Evolutionary conservation across 2,329 filamentous ascomycete genomes (phyloP), one percentile per base, ranked within the genome.

Genomic region (Talaromyces sp.): DNA sequence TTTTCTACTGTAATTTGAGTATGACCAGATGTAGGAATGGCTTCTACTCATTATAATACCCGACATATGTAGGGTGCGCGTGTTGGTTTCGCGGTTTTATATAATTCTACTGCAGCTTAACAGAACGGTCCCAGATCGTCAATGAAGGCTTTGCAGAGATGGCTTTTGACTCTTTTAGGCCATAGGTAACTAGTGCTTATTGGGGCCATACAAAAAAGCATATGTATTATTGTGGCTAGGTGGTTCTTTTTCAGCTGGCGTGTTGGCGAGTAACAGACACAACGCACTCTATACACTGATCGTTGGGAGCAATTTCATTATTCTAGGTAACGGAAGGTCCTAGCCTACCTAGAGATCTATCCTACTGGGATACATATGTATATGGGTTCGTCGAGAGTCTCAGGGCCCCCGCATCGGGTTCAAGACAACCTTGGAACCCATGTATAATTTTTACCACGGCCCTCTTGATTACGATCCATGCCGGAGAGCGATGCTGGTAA

Each of bases 101-200:
- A 21, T 25, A 4, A 35, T 43, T 7, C 39, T 54, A 13, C 37
- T 54, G 37, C 52, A 54, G n/a, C n/a, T 21, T 56, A 28, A 19
- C 40, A 10, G 31, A 56, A 22, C 31, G 53, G 7, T 48, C 48
- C 15, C 53, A 56, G 15, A 48, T 56, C 13, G 40, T 56, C 41
- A 56, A 56, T 21, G 53, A 15, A 36, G 31, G 25, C 33, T 17
- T 40, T 37, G 40, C 53, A 3, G 28, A 37, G 6, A 37, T 25
- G 10, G 11, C 36, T 43, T 40, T 13, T 53, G 5, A 21, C 51
- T 6, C 35, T 53, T 19, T 53, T 36, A 36, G 51, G 6, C 51
- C 36, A 39, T 53, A 36, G 9, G 51, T 36, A 28, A n/a, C 41
- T 53, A 36, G 51, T 41, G 25, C 13, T 2, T 25, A 8, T 45